phyloP scores from a whole-genome alignment of 164 flowering plant genomes.

The Buxus sempervirens region DNA sequence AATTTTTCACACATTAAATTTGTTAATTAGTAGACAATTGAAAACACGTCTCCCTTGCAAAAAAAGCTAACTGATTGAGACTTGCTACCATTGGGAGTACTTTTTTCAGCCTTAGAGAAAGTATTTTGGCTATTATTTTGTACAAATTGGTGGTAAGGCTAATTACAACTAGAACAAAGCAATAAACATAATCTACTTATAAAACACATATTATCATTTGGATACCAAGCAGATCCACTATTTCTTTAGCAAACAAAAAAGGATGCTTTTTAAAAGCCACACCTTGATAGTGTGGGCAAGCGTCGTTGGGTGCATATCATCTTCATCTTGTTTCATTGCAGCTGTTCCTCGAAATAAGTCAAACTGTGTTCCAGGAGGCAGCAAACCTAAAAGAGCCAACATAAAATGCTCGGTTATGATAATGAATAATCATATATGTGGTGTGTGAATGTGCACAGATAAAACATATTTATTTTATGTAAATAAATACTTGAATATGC shows the following conservation, averaged over 20 bases:
- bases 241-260: neutral
- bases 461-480: neutral
- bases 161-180: neutral
- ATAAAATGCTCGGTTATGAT: slow-evolving; percentile 3
- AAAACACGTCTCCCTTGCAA: too few relatives aligned
- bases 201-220: neutral
- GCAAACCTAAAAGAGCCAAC: slow-evolving; percentile 58
- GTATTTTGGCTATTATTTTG: too few relatives aligned
- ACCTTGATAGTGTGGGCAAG: slow-evolving; percentile 90
- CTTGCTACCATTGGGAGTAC: too few relatives aligned
- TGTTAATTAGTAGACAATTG: too few relatives aligned
- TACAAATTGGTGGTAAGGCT: too few relatives aligned
- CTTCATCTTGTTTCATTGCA: slow-evolving; percentile 99
- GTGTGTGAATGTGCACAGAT: neutral
- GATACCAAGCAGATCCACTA: neutral
- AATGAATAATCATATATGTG: neutral
- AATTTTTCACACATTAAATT: too few relatives aligned
- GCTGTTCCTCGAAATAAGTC: slow-evolving; percentile 97
- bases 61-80: too few relatives aligned
- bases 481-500: neutral
- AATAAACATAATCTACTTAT: neutral
- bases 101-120: too few relatives aligned
- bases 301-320: slow-evolving; percentile 83
- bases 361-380: slow-evolving; percentile 98
- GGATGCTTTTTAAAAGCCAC: slow-evolving; percentile 1